Base-by-base conservation (phyloP, 345 rosid species). In the Psidium guajava region DNA sequence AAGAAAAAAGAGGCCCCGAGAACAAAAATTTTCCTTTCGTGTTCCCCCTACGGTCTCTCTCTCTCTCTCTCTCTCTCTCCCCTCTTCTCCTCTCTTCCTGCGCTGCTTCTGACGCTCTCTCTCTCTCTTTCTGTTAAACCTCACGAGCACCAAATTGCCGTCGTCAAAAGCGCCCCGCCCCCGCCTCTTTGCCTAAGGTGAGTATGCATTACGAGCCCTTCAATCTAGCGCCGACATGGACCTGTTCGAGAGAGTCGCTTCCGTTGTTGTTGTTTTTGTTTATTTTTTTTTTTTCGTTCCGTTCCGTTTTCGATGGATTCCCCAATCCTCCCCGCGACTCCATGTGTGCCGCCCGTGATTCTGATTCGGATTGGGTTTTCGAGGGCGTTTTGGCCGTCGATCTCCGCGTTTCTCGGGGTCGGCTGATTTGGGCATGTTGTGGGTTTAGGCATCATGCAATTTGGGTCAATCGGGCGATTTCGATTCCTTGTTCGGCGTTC, bases 91-190 rank as follows among this genome's bases (percentile, higher is more conserved):
- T 40, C 3, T 8, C 40, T 25, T 21, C 51, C 47, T 75, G 81
- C 87, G 90, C 91, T 90, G 89, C 90, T 89, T 88, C n/a, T n/a
- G n/a, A n/a, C n/a, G n/a, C n/a, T n/a, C n/a, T n/a, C n/a, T 86
- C 85, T 90, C 89, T 88, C 85, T 88, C 82, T 88, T 82, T 92
- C 84, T 85, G 87, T 85, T 22, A 69, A 69, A 69, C 77, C 77
- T 32, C 13, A 7, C 25, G 24, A 20, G 57, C 57, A 7, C 77
- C 15, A 11, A 32, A 18, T 69, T 69, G 9, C 6, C 7, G 47
- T 69, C n/a, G n/a, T n/a, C n/a, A n/a, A n/a, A n/a, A n/a, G n/a
- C n/a, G n/a, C n/a, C n/a, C n/a, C n/a, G n/a, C n/a, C n/a, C n/a
- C n/a, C n/a, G n/a, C n/a, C n/a, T n/a, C n/a, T 13, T 49, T 49